Evolutionary conservation across 371 early-diverging fungal species (phyloP).

Genomic region (Apophysomyces variabilis): DNA sequence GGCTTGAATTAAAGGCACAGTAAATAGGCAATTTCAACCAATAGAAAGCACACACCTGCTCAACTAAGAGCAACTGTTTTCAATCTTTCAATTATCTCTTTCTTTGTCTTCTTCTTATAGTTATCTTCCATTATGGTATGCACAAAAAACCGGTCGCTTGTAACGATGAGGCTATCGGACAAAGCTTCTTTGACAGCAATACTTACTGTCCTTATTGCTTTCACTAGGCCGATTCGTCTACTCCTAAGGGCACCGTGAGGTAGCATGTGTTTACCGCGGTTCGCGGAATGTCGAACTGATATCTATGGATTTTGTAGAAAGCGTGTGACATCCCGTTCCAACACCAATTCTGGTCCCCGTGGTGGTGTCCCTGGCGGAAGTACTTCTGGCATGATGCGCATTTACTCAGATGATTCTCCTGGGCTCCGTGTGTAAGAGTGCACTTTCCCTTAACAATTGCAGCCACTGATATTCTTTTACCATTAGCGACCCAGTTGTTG

Average conservation of each 20-base stretch:
- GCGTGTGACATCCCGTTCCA: slow-evolving; percentile 53
- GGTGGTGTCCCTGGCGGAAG: slow-evolving; percentile 57
- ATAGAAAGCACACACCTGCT: slow-evolving; percentile 8
- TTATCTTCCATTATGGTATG: not conserved
- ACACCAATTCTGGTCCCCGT: slow-evolving; percentile 42
- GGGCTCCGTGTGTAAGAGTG: slow-evolving; percentile 88
- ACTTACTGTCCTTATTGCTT: not conserved
- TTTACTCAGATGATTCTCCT: slow-evolving; percentile 94
- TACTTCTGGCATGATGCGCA: slow-evolving; percentile 84
- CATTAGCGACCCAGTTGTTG: slow-evolving; percentile 91
- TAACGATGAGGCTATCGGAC: not conserved
- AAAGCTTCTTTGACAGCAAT: not conserved
- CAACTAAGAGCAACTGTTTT: not conserved
- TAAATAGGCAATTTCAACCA: not conserved
- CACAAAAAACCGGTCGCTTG: not conserved
- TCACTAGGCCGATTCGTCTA: slow-evolving; percentile 28
- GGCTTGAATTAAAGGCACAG: too few species aligned
- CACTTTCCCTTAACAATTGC: not conserved
- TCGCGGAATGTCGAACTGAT: not conserved
- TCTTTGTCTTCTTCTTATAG: not conserved
- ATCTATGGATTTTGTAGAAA: slow-evolving; percentile 35
- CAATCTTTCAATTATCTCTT: not conserved
- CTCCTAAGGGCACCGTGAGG: slow-evolving; percentile 46
- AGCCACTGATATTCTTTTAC: not conserved
- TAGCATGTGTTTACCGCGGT: slow-evolving; percentile 15